These are phyloP conservation scores for Solanum lignicaule DNA, from an alignment of 257 asterid species.

Conservation along the genomic window DNA sequence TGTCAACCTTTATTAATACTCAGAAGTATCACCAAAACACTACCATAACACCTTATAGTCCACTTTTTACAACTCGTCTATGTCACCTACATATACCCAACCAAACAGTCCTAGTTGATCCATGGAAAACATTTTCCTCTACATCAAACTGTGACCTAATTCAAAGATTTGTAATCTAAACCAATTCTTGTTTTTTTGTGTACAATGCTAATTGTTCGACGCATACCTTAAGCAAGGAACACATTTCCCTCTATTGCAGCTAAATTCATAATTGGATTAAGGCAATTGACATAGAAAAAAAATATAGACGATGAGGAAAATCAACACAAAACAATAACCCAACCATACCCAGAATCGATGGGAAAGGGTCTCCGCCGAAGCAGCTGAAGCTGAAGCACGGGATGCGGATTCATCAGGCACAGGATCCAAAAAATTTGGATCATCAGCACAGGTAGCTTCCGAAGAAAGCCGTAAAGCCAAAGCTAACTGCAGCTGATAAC, in stretches of 20 bases:
- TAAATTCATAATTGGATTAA: neutral
- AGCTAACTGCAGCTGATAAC: conserved; percentile 88
- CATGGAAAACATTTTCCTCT: neutral
- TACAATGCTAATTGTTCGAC: neutral
- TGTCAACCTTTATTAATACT: neutral
- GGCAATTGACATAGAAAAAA: neutral
- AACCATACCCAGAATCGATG: conserved; percentile 85
- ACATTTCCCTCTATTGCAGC: neutral
- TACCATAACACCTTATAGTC: neutral
- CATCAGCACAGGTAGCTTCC: conserved; percentile 80
- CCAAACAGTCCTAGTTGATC: neutral
- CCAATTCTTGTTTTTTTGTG: neutral
- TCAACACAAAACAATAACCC: neutral
- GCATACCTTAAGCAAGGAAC: neutral
- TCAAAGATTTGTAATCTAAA: neutral
- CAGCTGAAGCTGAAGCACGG: conserved; percentile 25
- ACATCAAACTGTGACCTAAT: neutral
- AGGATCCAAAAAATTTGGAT: conserved; percentile 83
- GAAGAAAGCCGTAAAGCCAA: conserved; percentile 81
- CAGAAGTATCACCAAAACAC: neutral
- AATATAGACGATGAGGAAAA: neutral
- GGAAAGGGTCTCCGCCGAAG: conserved; percentile 57
- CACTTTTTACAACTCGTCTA: neutral
- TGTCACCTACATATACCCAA: neutral
- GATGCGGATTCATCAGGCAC: conserved; percentile 49